Base-by-base conservation (phyloP, 2,329 filamentous ascomycete genomes). In the Cytospora piceae region DNA sequence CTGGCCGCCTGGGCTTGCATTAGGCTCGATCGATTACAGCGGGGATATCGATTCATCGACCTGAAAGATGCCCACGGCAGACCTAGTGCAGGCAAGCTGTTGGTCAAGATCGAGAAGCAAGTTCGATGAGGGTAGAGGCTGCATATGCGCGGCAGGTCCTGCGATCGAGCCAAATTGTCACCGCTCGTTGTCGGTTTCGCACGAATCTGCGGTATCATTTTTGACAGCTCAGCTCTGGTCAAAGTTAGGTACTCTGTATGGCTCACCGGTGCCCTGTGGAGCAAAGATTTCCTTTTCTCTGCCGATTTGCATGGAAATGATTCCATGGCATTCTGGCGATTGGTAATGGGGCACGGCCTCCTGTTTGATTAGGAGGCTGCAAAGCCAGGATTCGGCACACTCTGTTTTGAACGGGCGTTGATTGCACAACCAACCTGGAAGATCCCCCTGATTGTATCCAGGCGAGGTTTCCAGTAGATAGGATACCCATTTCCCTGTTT, bases 1-100 rank as follows among this genome's bases (percentile, higher is more conserved):
- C 74, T 81, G 42, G 77, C 83, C 31, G 82, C 81, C 12, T 87
- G 85, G 85, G 83, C 85, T 31, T 87, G 85, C 71, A 82, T 87
- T 71, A 83, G 85, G 4, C 81, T 88, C 15, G 85, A 87, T 74
- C 83, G 85, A 49, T 79, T 88, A 2, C 81, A 78, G 56, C 75
- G 75, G 56, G 85, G 85, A 22, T 87, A 85, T 74, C 82, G 85
- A 54, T 83, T 86, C 68, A 75, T 88, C 60, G 75, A 77, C 49
- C 78, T 88, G 54, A 74, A 81, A 69, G 80, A 86, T 65, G 74
- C 75, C 27, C 76, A 78, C 31, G 82, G 83, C 22, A 74, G 77
- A 55, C 75, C 77, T 15, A 79, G 82, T 29, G 72, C 77, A 7
- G 82, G 81, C 12, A 80, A 82, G 69, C 73, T 88, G 58, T 76